Conservation (phyloP, 495 filamentous ascomycete species). For the Penicillium roqueforti region DNA sequence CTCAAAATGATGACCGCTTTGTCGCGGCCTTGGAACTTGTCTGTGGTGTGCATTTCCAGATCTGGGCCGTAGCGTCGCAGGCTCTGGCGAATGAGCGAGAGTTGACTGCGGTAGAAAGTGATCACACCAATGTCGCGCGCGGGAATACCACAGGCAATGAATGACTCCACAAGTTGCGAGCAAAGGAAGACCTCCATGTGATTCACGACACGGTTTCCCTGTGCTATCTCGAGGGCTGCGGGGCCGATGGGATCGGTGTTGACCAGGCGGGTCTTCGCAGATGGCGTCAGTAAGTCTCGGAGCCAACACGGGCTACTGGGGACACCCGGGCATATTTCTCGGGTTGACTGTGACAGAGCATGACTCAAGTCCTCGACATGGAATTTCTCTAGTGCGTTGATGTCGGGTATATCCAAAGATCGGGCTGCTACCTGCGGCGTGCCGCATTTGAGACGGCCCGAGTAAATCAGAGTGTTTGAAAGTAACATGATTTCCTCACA, state of each 20-base stretch:
- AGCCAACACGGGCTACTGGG: constrained; percentile 67
- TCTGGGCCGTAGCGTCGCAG: constrained; percentile 47
- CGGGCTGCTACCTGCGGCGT: constrained; percentile 66
- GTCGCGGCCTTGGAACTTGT: constrained; percentile 93
- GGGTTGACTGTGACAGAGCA: constrained; percentile 15
- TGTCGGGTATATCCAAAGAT: constrained; percentile 55
- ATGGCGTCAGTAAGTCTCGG: constrained; percentile 65
- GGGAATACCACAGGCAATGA: constrained; percentile 70
- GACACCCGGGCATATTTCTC: constrained; percentile 50
- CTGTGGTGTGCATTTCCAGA: constrained; percentile 93
- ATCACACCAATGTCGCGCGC: constrained; percentile 86
- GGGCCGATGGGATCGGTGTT: constrained; percentile 77
- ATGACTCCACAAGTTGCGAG: constrained; percentile 69
- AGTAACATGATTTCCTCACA: constrained; percentile 93
- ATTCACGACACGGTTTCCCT: constrained; percentile 84
- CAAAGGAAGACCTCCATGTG: constrained; percentile 70
- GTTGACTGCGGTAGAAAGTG: constrained; percentile 95
- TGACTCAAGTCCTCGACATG: constrained; percentile 41
- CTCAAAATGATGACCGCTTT: constrained; percentile 86
- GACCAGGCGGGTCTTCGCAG: constrained; percentile 71
- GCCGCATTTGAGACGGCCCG: constrained; percentile 83
- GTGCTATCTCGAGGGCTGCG: constrained; percentile 60
- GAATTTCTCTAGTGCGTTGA: constrained; percentile 53
- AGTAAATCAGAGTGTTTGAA: constrained; percentile 90
- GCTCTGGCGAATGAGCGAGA: constrained; percentile 57